Evolutionary conservation across 768 basidiomycete species (phyloP).

Genomic region (Collybia sordida): DNA sequence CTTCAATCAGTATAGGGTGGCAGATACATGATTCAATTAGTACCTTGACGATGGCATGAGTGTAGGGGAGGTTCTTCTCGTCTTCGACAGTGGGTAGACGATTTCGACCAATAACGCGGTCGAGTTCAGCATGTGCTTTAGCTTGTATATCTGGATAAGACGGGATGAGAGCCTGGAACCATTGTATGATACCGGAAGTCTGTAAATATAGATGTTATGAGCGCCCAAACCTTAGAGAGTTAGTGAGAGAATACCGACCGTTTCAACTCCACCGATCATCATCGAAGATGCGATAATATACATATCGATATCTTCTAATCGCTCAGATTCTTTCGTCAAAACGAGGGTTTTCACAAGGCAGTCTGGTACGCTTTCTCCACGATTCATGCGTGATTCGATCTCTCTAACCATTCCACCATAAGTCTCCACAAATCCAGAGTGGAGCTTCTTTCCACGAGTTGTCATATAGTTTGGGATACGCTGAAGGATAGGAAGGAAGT

Average conservation of each 20-base stretch:
- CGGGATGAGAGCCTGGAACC: conserved; percentile 36
- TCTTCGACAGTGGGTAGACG: conserved; percentile 29
- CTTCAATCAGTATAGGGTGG: not conserved
- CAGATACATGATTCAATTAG: not conserved
- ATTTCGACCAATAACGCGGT: conserved; percentile 27
- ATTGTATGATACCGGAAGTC: conserved; percentile 37
- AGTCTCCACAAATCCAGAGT: conserved; percentile 31
- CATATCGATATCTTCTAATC: conserved; percentile 37
- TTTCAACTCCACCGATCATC: conserved; percentile 44
- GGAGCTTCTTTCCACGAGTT: conserved; percentile 36
- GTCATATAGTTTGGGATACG: conserved; percentile 36
- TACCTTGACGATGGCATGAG: conserved; percentile 32
- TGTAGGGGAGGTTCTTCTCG: conserved; percentile 32
- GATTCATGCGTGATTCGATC: conserved; percentile 32
- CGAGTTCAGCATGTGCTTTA: conserved; percentile 28
- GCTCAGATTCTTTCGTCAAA: conserved; percentile 27
- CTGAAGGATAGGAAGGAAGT: conserved; percentile 44
- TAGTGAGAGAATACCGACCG: conserved; percentile 22
- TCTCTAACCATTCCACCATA: conserved; percentile 40
- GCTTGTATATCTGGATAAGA: conserved; percentile 26
- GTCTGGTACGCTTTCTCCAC: conserved; percentile 37
- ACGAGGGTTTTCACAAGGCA: conserved; percentile 43
- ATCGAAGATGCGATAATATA: conserved; percentile 38
- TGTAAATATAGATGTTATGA: conserved; percentile 10
- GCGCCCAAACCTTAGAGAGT: not conserved